Base-by-base conservation (phyloP, 2,329 filamentous ascomycete genomes). In the Pestalotiopsis sp. region DNA sequence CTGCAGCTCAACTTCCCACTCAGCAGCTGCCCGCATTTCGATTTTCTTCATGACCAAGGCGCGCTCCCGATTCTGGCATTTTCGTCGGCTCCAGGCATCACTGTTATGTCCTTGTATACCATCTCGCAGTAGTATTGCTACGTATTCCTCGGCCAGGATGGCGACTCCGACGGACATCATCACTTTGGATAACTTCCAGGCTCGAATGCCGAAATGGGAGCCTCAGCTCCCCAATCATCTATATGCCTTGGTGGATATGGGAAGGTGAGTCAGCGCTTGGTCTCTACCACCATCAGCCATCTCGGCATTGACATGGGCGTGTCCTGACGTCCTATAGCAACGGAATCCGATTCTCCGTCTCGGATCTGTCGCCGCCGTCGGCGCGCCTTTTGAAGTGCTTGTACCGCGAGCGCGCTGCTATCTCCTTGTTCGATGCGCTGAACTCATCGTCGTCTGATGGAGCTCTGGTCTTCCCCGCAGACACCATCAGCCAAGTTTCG, bases 321-420 rank as follows among this genome's bases (percentile, higher is more conserved):
- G 17, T 52, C 44, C 39, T 72, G 70, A 73, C 68, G 38, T 66
- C 22, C 39, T 65, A 20, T 72, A 93, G 94, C 83, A 98, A 97
- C 83, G 94, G 94, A 74, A 95, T 97, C 74, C 93, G 94, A 66
- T 97, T 97, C 83, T 95, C 93, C 58, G 93, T 97, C 74, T 93
- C 94, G 9, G 90, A 94, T 71, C 85, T 97, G n/a, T 86, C 89
- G 3, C 90, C 91, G 24, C 88, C 89, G 3, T 88, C 84, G 52
- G 85, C 92, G 26, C 91, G 94, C 26, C 88, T 94, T 26, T 85
- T 97, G 56, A 89, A 86, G 20, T 94, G 92, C 30, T 74, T 97
- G 67, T 97, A 93, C 79, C 89, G 92, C 73, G 89, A 94, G 73
- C 90, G 94, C 5, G 91, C 89, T 10, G 87, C 86, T 24, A 96